phyloP scores from a whole-genome alignment of 768 basidiomycete species.

The Pholiota microspora region DNA sequence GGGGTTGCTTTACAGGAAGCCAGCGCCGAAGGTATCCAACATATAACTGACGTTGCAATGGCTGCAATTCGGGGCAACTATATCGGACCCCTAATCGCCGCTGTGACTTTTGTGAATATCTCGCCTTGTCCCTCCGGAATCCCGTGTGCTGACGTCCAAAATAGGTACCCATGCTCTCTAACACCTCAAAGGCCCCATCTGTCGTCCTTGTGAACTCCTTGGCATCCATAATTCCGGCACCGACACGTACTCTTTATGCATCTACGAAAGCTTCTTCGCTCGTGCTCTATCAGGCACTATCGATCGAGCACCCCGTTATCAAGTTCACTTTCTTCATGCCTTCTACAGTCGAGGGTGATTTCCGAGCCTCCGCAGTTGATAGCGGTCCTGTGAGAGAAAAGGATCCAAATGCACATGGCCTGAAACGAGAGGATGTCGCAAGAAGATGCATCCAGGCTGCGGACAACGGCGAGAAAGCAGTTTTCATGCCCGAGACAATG shows the following conservation, averaged over 20 bases:
- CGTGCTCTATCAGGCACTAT: constrained; percentile 71
- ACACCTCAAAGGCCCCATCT: constrained; percentile 64
- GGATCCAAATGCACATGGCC: constrained; percentile 55
- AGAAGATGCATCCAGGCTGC: constrained; percentile 55
- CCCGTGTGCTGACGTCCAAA: not conserved
- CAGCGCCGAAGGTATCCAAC: constrained; percentile 54
- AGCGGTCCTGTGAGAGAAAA: constrained; percentile 40
- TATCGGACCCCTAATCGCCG: constrained; percentile 65
- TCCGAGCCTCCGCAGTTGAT: constrained; percentile 80
- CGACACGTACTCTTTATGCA: constrained; percentile 81
- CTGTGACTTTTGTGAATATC: constrained; percentile 64
- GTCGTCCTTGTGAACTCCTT: constrained; percentile 78
- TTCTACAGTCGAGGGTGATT: constrained; percentile 71
- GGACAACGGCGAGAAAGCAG: constrained; percentile 52
- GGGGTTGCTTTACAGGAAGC: constrained; percentile 35
- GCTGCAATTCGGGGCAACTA: constrained; percentile 66
- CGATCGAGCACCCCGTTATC: constrained; percentile 77
- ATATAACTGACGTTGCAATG: constrained; percentile 52
- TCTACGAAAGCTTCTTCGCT: constrained; percentile 82
- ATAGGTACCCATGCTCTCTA: constrained; percentile 74
- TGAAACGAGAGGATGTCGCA: constrained; percentile 63
- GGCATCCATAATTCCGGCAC: constrained; percentile 79
- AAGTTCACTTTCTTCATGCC: constrained; percentile 63
- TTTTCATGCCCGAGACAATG: constrained; percentile 56
- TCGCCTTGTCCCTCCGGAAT: not conserved